phyloP scores from a whole-genome alignment of 768 basidiomycete species.

The Tremella mesenterica region DNA sequence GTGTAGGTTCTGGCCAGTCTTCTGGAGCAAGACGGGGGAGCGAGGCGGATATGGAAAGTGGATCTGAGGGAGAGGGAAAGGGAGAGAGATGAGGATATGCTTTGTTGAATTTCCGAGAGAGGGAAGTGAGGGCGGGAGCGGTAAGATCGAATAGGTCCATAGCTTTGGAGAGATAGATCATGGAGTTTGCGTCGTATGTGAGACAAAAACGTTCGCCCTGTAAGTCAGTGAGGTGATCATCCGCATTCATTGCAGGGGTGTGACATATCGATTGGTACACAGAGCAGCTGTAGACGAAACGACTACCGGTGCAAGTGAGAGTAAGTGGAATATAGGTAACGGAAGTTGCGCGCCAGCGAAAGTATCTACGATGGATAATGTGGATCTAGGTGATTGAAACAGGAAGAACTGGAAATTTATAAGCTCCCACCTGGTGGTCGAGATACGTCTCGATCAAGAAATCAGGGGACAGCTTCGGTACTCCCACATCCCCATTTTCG shows the following conservation, averaged over 20 bases:
- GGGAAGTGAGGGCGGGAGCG: constrained; percentile 58
- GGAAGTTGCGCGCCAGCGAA: too few relatives aligned
- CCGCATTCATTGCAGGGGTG: background rate
- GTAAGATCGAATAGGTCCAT: constrained; percentile 99
- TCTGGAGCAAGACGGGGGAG: constrained; percentile 13
- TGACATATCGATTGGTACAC: too few relatives aligned
- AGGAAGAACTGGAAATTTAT: too few relatives aligned
- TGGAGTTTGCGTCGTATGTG: constrained; percentile 97
- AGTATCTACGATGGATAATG: background rate
- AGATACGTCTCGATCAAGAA: constrained; percentile 98
- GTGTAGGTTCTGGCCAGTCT: constrained; percentile 24
- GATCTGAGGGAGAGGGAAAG: constrained; percentile 40
- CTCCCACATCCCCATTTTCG: constrained; percentile 26
- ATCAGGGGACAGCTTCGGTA: constrained; percentile 84
- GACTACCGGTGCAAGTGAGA: background rate
- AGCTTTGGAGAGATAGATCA: constrained; percentile 96
- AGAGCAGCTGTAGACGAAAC: too few relatives aligned
- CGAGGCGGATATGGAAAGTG: constrained; percentile 22
- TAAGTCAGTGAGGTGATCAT: background rate
- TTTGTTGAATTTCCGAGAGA: constrained; percentile 47
- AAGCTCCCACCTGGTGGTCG: constrained; percentile 63
- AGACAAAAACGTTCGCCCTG: constrained; percentile 95
- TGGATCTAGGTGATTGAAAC: too few relatives aligned
- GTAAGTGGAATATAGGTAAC: too few relatives aligned
- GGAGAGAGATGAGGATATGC: constrained; percentile 31